Conservation (phyloP, 1,284 basidiomycete genomes). For the Moesziomyces antarcticus region DNA sequence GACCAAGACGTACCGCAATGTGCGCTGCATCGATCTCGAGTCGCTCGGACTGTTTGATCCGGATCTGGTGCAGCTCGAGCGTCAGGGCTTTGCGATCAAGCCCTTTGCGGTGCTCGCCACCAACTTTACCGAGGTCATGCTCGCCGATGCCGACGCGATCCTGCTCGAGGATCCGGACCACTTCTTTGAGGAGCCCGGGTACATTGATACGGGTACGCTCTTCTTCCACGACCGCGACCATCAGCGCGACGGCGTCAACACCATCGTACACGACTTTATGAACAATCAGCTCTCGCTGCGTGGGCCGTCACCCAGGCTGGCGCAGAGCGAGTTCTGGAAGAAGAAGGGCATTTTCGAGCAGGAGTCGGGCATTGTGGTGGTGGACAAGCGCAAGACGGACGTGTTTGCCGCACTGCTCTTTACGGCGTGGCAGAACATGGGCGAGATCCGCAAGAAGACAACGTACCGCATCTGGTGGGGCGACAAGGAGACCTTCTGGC, state of each 20-base stretch:
- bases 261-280: slow-evolving; percentile 47
- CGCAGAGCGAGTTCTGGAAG: slow-evolving; percentile 42
- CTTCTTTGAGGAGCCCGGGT: slow-evolving; percentile 48
- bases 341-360: slow-evolving; percentile 52
- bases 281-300: slow-evolving; percentile 38
- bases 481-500: slow-evolving; percentile 52
- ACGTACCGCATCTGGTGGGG: slow-evolving; percentile 49
- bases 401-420: slow-evolving; percentile 49
- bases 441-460: slow-evolving; percentile 46
- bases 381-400: slow-evolving; percentile 45
- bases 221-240: slow-evolving; percentile 56
- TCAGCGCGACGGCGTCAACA: slow-evolving; percentile 31
- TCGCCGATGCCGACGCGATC: slow-evolving; percentile 50
- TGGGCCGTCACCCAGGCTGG: slow-evolving; percentile 36
- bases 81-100: slow-evolving; percentile 52
- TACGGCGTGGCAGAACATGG: slow-evolving; percentile 53
- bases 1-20: slow-evolving; percentile 35
- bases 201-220: slow-evolving; percentile 50
- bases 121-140: slow-evolving; percentile 53
- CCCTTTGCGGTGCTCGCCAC: slow-evolving; percentile 48
- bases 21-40: slow-evolving; percentile 43
- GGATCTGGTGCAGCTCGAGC: slow-evolving; percentile 38
- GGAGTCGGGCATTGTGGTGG: slow-evolving; percentile 49
- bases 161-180: slow-evolving; percentile 38
- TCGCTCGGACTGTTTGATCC: slow-evolving; percentile 43